Percentiles rank a stretch among this genome's conserved stretches.
Evolutionary conservation across 2,329 filamentous ascomycete species (phyloP).

Genomic region (Fusarium redolens): DNA sequence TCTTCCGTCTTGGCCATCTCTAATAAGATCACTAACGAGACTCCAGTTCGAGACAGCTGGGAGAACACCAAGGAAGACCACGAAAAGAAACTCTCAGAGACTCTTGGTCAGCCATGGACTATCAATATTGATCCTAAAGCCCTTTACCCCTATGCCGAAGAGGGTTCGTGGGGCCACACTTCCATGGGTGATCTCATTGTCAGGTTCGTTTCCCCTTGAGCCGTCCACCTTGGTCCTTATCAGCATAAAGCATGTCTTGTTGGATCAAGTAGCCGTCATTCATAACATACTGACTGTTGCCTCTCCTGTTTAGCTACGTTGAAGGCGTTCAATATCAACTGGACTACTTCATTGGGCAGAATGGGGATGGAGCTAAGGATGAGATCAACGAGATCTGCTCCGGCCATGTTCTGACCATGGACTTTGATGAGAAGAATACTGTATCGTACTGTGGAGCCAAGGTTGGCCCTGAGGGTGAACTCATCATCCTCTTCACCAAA

Average conservation of each 20-base stretch:
- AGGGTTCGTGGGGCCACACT: constrained; percentile 54
- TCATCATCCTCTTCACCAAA: constrained; percentile 61
- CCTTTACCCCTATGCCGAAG: constrained; percentile 60
- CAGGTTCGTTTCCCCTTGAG: constrained; percentile 48
- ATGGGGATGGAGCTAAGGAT: constrained; percentile 53
- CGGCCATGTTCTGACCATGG: constrained; percentile 58
- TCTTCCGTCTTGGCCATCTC: constrained; percentile 10
- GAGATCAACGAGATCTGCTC: constrained; percentile 62
- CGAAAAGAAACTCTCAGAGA: constrained; percentile 57
- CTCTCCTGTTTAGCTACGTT: constrained; percentile 54
- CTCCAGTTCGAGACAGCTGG: constrained; percentile 63
- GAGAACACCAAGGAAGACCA: constrained; percentile 59
- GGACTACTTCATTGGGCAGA: constrained; percentile 51
- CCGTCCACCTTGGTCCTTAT: accelerated
- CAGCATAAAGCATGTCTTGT: background rate
- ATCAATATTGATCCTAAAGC: constrained; percentile 60
- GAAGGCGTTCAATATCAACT: constrained; percentile 55
- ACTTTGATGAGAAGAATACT: constrained; percentile 57
- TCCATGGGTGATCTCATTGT: constrained; percentile 58
- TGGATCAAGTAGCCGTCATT: background rate
- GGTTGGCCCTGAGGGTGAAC: constrained; percentile 56
- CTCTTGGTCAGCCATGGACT: constrained; percentile 62
- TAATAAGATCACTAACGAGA: background rate
- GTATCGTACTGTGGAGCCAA: constrained; percentile 58
- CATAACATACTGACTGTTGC: background rate